Percentiles rank a stretch among this genome's conserved stretches.
Evolutionary conservation across 2,329 filamentous ascomycete species (phyloP).

Genomic region (Colletotrichum sp.): DNA sequence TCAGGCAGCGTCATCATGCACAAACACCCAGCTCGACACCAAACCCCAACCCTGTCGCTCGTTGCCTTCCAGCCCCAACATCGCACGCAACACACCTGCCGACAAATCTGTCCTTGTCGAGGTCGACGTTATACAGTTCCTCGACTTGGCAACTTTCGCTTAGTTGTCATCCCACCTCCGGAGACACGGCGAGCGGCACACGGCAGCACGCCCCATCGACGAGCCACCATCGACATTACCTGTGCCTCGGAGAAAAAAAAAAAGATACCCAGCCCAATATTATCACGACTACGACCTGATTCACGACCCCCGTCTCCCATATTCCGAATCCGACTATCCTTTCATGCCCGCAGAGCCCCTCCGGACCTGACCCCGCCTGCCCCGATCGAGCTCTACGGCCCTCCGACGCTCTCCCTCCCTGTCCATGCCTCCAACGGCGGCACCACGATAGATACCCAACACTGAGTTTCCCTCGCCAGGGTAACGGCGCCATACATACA

Average conservation of each 20-base stretch:
- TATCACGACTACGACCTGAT: neutral
- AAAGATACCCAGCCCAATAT: neutral
- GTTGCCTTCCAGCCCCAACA: neutral
- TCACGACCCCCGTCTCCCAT: neutral
- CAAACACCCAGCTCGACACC: conserved; percentile 3
- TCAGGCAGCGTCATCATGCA: conserved; percentile 23
- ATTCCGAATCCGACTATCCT: neutral
- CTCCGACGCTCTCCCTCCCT: conserved; percentile 7
- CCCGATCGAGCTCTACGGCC: neutral
- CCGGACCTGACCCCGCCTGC: neutral
- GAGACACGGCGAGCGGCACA: neutral
- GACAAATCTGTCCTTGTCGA: neutral
- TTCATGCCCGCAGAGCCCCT: neutral
- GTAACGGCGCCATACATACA: conserved; percentile 68
- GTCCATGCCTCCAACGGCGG: conserved; percentile 1
- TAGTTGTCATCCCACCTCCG: neutral
- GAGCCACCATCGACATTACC: neutral
- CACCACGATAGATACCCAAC: neutral
- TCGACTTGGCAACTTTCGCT: neutral
- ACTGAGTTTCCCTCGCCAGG: conserved; percentile 55
- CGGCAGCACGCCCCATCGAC: neutral
- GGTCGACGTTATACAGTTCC: neutral
- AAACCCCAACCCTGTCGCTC: conserved; percentile 8
- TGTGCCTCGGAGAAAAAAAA: neutral
- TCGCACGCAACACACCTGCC: neutral